Evolutionary conservation across 129 eudicot genomes (phyloP).

Genomic region (Escallonia rubra): DNA sequence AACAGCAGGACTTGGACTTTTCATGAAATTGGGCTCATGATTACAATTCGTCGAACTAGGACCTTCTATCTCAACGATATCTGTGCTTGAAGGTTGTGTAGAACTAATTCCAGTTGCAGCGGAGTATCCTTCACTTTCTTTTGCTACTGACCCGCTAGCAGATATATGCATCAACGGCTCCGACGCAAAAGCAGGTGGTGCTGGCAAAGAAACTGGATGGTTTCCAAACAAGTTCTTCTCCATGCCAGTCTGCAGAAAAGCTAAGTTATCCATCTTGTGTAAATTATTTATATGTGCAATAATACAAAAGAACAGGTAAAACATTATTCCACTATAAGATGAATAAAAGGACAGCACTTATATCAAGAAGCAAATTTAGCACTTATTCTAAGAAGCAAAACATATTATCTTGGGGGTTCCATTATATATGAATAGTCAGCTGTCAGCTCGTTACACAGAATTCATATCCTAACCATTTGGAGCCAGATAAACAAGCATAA

Average conservation of each 20-base stretch:
- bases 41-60: constrained; percentile 39
- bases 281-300: neutral
- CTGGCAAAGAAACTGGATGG: constrained; percentile 63
- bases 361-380: too few relatives aligned
- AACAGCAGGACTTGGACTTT: constrained; percentile 61
- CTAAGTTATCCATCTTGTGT: neutral
- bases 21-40: constrained; percentile 44
- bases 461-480: too few relatives aligned
- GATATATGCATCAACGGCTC: constrained; percentile 40
- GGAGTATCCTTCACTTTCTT: constrained; percentile 23
- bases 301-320: neutral
- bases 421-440: too few relatives aligned
- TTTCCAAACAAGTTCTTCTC: constrained; percentile 88
- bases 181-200: constrained; percentile 62
- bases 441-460: too few relatives aligned
- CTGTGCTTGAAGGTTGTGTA: constrained; percentile 35
- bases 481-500: too few relatives aligned
- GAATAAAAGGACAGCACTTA: too few relatives aligned
- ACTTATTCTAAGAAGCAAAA: too few relatives aligned
- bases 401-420: too few relatives aligned
- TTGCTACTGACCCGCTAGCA: constrained; percentile 22
- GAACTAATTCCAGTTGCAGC: constrained; percentile 31
- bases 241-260: constrained; percentile 61
- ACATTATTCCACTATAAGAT: neutral
- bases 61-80: constrained; percentile 68